Evolutionary conservation across 2,329 filamentous ascomycete species (phyloP).

Genomic region (Cercospora beticola): DNA sequence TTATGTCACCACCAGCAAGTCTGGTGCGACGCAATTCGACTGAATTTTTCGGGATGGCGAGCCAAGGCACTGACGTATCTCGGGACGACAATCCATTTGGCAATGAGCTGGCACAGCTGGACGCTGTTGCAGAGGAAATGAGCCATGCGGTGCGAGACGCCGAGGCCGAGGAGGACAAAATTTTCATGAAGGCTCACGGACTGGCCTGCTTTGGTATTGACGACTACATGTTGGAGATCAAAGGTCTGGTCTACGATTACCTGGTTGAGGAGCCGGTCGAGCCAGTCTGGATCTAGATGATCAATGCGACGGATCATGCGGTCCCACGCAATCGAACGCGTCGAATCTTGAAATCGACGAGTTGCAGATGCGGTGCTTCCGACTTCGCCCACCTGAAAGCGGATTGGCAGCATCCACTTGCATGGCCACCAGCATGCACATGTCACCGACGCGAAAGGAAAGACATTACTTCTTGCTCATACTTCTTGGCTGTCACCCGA

Average conservation of each 20-base stretch:
- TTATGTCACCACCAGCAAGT: constrained; percentile 47
- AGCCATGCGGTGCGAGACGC: constrained; percentile 58
- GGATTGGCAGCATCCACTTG: constrained; percentile 4
- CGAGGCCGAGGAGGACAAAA: constrained; percentile 71
- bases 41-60: constrained; percentile 43
- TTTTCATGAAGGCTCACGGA: constrained; percentile 66
- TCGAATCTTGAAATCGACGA: constrained; percentile 29
- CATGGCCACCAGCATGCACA: constrained; percentile 3
- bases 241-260: constrained; percentile 60
- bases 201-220: constrained; percentile 72
- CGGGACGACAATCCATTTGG: constrained; percentile 68
- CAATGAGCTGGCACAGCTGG: constrained; percentile 85
- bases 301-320: constrained; percentile 6
- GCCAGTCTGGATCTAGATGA: constrained; percentile 30
- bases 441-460: background rate
- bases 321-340: constrained; percentile 33
- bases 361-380: constrained; percentile 32
- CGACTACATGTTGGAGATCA: constrained; percentile 81
- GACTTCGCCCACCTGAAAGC: background rate
- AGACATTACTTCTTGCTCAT: constrained; percentile 17
- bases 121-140: constrained; percentile 89
- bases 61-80: constrained; percentile 44
- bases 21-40: constrained; percentile 53
- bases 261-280: constrained; percentile 30
- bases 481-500: background rate